Conservation (phyloP, 2,329 filamentous ascomycete species). For the Cladophialophora chaetospira region DNA sequence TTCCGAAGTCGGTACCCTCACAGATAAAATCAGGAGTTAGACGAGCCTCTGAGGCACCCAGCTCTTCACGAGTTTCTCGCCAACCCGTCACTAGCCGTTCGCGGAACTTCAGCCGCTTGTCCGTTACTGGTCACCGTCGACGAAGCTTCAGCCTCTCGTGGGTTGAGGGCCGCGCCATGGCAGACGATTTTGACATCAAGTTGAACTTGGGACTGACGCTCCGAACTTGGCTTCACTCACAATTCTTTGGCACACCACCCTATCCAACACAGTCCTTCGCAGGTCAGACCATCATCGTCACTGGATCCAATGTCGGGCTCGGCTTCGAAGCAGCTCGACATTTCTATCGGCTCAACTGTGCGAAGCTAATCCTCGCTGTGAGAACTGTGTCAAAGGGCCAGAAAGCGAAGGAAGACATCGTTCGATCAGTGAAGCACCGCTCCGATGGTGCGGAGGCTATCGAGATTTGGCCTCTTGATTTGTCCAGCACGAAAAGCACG, state of each 20-base stretch:
- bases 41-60: too few species aligned
- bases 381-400: conserved; percentile 49
- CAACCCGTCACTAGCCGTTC: neutral
- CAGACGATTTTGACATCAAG: conserved; percentile 20
- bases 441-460: conserved; percentile 34
- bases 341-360: conserved; percentile 43
- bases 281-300: conserved; percentile 48
- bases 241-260: conserved; percentile 27
- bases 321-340: conserved; percentile 51
- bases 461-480: conserved; percentile 52
- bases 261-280: conserved; percentile 25
- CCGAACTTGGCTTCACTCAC: conserved; percentile 26
- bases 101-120: too few species aligned
- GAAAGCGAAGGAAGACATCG: conserved; percentile 46
- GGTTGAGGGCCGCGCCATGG: conserved; percentile 11
- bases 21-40: too few species aligned
- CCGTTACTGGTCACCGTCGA: neutral
- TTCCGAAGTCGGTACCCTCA: too few species aligned
- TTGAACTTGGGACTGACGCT: conserved; percentile 4
- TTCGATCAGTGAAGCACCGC: conserved; percentile 35
- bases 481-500: conserved; percentile 40
- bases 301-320: conserved; percentile 52
- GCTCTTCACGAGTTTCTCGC: too few species aligned
- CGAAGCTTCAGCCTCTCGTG: neutral
- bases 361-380: conserved; percentile 50